Conservation (phyloP, 148 eudicot genomes). For the Chenopodium berlandieri region DNA sequence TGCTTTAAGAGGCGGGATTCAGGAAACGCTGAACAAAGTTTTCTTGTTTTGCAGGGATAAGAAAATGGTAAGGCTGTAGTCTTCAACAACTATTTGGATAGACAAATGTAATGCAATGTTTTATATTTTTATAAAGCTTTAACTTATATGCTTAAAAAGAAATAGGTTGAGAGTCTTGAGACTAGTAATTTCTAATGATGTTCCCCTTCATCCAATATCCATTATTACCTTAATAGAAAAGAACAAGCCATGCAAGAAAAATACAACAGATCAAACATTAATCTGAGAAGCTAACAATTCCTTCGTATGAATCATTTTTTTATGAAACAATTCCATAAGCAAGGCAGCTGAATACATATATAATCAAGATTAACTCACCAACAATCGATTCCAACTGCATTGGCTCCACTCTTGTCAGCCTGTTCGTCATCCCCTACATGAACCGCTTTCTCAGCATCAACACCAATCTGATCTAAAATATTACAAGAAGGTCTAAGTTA, state of each 20-base stretch:
- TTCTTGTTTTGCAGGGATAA: background rate
- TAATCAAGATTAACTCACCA: slow-evolving; percentile 52
- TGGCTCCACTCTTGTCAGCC: slow-evolving; percentile 86
- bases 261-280: background rate
- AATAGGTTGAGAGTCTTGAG: too few relatives aligned
- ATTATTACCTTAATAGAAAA: background rate
- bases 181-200: too few relatives aligned
- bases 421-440: slow-evolving; percentile 89
- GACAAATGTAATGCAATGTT: background rate
- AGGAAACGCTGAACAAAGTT: background rate
- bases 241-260: too few relatives aligned
- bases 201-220: background rate
- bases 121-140: background rate
- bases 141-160: background rate
- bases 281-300: background rate
- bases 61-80: background rate
- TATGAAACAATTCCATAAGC: too few relatives aligned
- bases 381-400: slow-evolving; percentile 75
- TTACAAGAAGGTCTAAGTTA: background rate
- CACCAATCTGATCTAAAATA: slow-evolving; percentile 51
- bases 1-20: background rate
- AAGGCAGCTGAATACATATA: background rate
- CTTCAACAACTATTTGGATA: background rate
- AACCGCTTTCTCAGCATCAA: slow-evolving; percentile 56
- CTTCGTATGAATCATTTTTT: too few relatives aligned